Evolutionary conservation across 208 protist species (phyloP), one percentile per base, ranked within the genome.

Genomic region (Crithidia brevicula): DNA sequence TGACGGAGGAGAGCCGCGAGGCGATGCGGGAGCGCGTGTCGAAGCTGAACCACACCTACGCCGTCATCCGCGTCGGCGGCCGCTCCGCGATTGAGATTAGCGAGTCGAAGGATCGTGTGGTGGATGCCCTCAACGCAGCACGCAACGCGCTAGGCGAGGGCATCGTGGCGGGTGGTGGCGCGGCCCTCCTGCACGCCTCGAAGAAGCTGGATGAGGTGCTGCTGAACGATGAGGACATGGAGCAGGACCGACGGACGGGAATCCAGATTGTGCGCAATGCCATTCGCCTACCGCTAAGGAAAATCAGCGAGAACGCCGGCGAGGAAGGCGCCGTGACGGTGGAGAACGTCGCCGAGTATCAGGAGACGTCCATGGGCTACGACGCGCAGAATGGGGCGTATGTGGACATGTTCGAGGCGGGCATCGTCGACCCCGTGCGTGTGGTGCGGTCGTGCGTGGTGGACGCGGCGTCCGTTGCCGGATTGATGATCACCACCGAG

Each of bases 371-470:
- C 47, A 91, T 97, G 77, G 98, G 98, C 63, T 99, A 97, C 82
- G 96, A 99, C 73, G 97, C 98, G 22, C 86, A 96, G 63, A 98
- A 96, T 45, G 83, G 83, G 68, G 69, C 92, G 40, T 99, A 99
- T 78, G 91, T 93, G 50, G 89, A 99, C 81, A 99, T 99, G 98
- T 94, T 99, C 74, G 76, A 98, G 57, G 87, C 89, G 10, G 99
- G 99, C 54, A 99, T 99, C 81, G 97, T 99, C 53, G 99, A 99
- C 86, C 99, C 99, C 53, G 96, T 98, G 20, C 99, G 99, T 86
- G 99, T 99, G 20, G 98, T 99, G 63, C 85, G 91, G 20, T 99
- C 98, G 9, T 98, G 98, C 45, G 88, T 99, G 3, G 74, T 98
- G 23, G 98, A 99, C 72, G 98, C 98, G 23, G 77, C 98, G 4